Evolutionary conservation across 2,329 filamentous ascomycete species (phyloP), one percentile per base, ranked within the genome.

Genomic region (Microcera coccophila): DNA sequence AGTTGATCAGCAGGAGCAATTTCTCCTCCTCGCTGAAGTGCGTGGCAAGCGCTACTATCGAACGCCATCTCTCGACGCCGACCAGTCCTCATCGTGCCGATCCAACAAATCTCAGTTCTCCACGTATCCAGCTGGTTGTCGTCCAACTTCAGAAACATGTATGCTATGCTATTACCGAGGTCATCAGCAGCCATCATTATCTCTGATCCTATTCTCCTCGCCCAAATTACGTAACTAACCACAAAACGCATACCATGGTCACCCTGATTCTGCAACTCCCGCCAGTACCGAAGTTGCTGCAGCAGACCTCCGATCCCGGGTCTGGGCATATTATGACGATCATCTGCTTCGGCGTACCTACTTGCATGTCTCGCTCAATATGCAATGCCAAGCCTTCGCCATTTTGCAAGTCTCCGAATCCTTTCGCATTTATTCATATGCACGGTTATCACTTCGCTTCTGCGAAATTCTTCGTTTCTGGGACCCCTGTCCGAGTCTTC

Each of bases 401-500:
- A 19, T 8, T 9, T 20, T 18, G 33, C 33, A 19, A 18, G 11
- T 17, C 10, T 16, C 29, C 7, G 12, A n/a, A n/a, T 32, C 29
- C 15, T 32, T 32, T 32, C 7, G n/a, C 5, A n/a, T 32, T 32
- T 32, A 8, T 8, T 32, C 11, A 32, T 9, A 32, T 32, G 29
- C 29, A 32, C 5, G 29, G 29, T 32, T n/a, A 32, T 32, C 35
- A 15, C n/a, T 5, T 9, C 24, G 14, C 19, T 22, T 20, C 35
- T 14, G 16, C 22, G 8, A 19, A 22, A 26, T 21, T 35, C 22
- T 36, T 16, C 15, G 22, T 21, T 19, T 45, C 39, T 35, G 33
- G 36, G 35, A n/a, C 28, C 42, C 41, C 18, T 31, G 15, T 22
- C 19, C 16, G 35, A 18, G 9, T 36, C 29, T 44, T 39, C 34